Percentiles rank a stretch among this genome's conserved stretches.
These are phyloP conservation scores for Heimioporus sp. DNA, from an alignment of 768 basidiomycete species.

Conservation along the genomic window DNA sequence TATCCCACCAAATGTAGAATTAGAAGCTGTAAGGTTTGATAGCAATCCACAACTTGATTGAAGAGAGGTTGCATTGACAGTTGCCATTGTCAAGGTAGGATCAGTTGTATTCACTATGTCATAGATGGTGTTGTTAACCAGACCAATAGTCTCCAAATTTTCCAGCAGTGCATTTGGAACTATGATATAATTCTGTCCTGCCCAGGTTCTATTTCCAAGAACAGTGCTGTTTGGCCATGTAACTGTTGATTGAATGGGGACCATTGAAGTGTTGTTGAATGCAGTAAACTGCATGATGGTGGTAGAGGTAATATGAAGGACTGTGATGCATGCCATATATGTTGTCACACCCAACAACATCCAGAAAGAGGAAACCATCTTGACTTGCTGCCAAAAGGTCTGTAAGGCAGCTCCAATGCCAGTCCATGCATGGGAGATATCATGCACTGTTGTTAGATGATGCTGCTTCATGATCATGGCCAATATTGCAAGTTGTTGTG, in stretches of 20 bases:
- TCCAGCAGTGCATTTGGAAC: not conserved
- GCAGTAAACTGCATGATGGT: constrained; percentile 19
- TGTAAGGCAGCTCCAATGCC: constrained; percentile 18
- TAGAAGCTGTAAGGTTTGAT: constrained; percentile 1
- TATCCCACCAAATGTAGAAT: too few relatives aligned
- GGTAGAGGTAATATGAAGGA: constrained; percentile 19
- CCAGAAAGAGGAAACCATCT: constrained; percentile 8
- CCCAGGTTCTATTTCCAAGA: too few relatives aligned
- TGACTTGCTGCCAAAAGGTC: constrained; percentile 14
- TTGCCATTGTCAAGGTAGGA: not conserved
- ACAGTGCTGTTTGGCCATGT: constrained; percentile 6
- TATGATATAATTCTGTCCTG: not conserved
- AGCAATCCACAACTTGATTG: constrained; percentile 7
- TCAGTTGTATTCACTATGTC: not conserved
- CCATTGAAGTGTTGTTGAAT: constrained; percentile 2
- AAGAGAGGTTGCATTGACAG: constrained; percentile 13
- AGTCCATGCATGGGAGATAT: constrained; percentile 17
- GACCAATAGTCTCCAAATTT: constrained; percentile 3
- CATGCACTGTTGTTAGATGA: constrained; percentile 18
- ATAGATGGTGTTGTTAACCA: constrained; percentile 12
- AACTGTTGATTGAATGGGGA: not conserved
- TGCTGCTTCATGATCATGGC: not conserved
- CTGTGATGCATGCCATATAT: constrained; percentile 17
- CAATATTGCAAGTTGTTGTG: constrained; percentile 15
- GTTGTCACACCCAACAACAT: constrained; percentile 9